Evolutionary conservation across 805 yeast genomes (phyloP).

Genomic region (Vanderwaltozyma tropicalis): DNA sequence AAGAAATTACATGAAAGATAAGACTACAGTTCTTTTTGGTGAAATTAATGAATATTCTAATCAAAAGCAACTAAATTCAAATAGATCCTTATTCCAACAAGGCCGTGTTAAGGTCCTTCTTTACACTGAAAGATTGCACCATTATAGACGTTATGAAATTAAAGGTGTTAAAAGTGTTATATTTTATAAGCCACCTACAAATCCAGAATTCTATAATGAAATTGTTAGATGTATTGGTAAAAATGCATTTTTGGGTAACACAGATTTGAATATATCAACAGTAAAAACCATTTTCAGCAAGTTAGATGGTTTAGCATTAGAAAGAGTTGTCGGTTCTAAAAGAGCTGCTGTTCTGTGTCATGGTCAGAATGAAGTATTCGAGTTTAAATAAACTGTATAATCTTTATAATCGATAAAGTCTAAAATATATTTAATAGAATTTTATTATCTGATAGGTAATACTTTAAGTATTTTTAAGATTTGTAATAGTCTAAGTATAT

Average conservation of each 20-base stretch:
- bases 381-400: conserved; percentile 40
- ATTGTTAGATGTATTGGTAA: conserved; percentile 58
- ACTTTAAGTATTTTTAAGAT: too few species aligned
- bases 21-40: conserved; percentile 55
- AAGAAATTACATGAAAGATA: conserved; percentile 46
- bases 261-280: conserved; percentile 46
- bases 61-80: conserved; percentile 58
- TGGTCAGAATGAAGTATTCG: conserved; percentile 65
- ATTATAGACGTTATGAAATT: conserved; percentile 75
- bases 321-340: conserved; percentile 71
- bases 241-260: conserved; percentile 38
- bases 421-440: too few species aligned
- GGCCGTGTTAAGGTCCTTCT: conserved; percentile 57
- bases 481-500: too few species aligned
- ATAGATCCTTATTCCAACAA: conserved; percentile 58
- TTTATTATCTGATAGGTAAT: neutral
- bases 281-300: conserved; percentile 60
- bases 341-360: conserved; percentile 59
- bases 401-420: too few species aligned
- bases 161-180: conserved; percentile 75
- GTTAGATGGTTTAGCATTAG: conserved; percentile 71
- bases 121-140: conserved; percentile 93
- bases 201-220: conserved; percentile 77
- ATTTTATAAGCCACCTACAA: conserved; percentile 75
- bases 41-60: conserved; percentile 76